Conservation (phyloP, 2,329 filamentous ascomycete species). For the Talaromyces piceae region DNA sequence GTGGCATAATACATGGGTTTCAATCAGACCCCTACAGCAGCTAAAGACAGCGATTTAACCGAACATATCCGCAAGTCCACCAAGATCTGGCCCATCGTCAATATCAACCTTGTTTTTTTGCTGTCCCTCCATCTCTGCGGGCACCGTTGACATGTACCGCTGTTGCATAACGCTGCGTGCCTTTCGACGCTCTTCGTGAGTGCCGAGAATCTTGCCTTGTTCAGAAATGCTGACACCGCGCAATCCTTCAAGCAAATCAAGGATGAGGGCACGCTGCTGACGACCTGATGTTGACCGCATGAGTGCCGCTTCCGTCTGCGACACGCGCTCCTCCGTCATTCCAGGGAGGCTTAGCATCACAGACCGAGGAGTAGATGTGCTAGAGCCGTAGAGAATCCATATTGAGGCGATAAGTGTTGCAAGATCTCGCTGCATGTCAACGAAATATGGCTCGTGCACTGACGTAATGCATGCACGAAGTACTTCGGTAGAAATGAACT, state of each 20-base stretch:
- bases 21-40: not conserved
- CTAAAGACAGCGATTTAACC: slow-evolving; percentile 21
- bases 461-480: slow-evolving; percentile 84
- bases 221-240: slow-evolving; percentile 90
- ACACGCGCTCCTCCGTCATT: slow-evolving; percentile 61
- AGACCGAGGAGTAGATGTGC: slow-evolving; percentile 62
- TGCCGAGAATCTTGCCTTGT: slow-evolving; percentile 67
- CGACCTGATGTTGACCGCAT: slow-evolving; percentile 52
- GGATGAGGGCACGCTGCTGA: slow-evolving; percentile 69
- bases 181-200: slow-evolving; percentile 35
- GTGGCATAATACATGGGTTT: not conserved
- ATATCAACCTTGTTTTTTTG: slow-evolving; percentile 33
- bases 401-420: slow-evolving; percentile 82
- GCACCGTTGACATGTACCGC: slow-evolving; percentile 33
- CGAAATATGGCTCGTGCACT: slow-evolving; percentile 92
- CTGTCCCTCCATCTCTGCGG: slow-evolving; percentile 34
- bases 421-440: slow-evolving; percentile 89
- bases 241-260: slow-evolving; percentile 78
- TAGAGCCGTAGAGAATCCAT: slow-evolving; percentile 63
- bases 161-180: slow-evolving; percentile 35
- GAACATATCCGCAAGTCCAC: slow-evolving; percentile 49
- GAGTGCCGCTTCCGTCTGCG: slow-evolving; percentile 55
- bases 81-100: slow-evolving; percentile 44
- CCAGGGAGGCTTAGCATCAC: slow-evolving; percentile 76
- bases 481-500: slow-evolving; percentile 84